These are phyloP conservation scores for Hyphopichia homilentoma DNA, from an alignment of 805 yeast species.

Conservation along the genomic window DNA sequence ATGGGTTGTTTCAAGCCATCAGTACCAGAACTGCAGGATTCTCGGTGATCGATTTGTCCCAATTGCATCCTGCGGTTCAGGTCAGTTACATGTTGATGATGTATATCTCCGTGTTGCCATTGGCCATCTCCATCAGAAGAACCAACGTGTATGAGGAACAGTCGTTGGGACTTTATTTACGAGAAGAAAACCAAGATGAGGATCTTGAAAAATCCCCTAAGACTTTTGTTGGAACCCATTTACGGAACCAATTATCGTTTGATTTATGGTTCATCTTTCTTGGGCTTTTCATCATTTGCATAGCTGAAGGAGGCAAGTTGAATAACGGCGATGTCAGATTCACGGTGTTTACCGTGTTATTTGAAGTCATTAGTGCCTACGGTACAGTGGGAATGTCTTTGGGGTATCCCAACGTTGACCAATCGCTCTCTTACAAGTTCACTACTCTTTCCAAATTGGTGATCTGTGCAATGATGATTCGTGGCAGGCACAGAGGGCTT, in stretches of 20 bases:
- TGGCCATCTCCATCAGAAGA: constrained; percentile 93
- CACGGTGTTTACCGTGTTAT: constrained; percentile 67
- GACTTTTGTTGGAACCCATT: constrained; percentile 79
- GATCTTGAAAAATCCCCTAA: constrained; percentile 42
- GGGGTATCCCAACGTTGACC: constrained; percentile 66
- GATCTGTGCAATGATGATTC: constrained; percentile 81
- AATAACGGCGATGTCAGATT: constrained; percentile 43
- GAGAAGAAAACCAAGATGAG: constrained; percentile 29
- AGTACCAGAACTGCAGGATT: constrained; percentile 95
- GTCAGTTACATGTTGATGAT: constrained; percentile 94
- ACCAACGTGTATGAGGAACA: constrained; percentile 98
- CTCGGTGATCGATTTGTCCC: constrained; percentile 62
- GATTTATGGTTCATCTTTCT: constrained; percentile 92
- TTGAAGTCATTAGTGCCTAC: constrained; percentile 91
- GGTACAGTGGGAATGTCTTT: constrained; percentile 93
- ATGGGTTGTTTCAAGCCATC: constrained; percentile 87
- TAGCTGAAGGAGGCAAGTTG: constrained; percentile 73
- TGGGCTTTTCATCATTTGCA: constrained; percentile 81
- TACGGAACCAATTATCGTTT: constrained; percentile 86
- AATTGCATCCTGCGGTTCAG: constrained; percentile 85
- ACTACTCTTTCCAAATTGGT: constrained; percentile 74
- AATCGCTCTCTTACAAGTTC: constrained; percentile 75
- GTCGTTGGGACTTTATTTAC: constrained; percentile 80
- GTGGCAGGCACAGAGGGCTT: constrained; percentile 96
- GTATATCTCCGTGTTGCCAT: constrained; percentile 95